phyloP scores from a whole-genome alignment of 176 grass and related monocot species.

The Aegilops bicornis region DNA sequence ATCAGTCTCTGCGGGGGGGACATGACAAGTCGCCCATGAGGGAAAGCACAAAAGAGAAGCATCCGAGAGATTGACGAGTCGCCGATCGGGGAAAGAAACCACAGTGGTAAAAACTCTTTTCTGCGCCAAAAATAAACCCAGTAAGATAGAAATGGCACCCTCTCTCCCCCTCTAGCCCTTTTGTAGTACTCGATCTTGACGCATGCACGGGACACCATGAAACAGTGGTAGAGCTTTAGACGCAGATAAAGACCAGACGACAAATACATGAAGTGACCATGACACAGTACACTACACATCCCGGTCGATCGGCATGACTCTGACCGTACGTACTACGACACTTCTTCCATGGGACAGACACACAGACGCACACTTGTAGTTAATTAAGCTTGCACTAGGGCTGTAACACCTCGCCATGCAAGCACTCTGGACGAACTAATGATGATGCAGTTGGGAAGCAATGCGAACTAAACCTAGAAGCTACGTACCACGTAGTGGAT shows the following conservation, averaged over 20 bases:
- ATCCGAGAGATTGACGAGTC: slow-evolving; percentile 41
- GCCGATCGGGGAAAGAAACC: slow-evolving; percentile 22
- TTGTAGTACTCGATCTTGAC: slow-evolving; percentile 25
- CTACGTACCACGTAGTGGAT: background rate
- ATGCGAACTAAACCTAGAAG: background rate
- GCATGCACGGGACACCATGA: slow-evolving; percentile 61
- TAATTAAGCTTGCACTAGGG: slow-evolving; percentile 6
- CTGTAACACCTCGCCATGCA: slow-evolving; percentile 14
- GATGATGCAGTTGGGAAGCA: background rate
- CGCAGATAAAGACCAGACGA: slow-evolving; percentile 59
- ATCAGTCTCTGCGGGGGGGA: slow-evolving; percentile 12
- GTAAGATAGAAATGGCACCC: background rate
- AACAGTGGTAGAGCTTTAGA: slow-evolving; percentile 57
- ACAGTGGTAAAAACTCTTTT: slow-evolving; percentile 12
- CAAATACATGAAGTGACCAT: slow-evolving; percentile 49
- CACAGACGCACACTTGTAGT: background rate
- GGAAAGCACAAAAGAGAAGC: slow-evolving; percentile 61
- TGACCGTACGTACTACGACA: slow-evolving; percentile 21
- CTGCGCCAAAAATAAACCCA: background rate
- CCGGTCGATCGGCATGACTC: background rate
- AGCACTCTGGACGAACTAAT: background rate
- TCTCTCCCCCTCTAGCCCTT: background rate
- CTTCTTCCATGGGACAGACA: slow-evolving; percentile 5
- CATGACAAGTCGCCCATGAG: slow-evolving; percentile 42
- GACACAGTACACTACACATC: slow-evolving; percentile 1